Evolutionary conservation across 2,329 filamentous ascomycete species (phyloP).

Genomic region (Plenodomus biglobosus): DNA sequence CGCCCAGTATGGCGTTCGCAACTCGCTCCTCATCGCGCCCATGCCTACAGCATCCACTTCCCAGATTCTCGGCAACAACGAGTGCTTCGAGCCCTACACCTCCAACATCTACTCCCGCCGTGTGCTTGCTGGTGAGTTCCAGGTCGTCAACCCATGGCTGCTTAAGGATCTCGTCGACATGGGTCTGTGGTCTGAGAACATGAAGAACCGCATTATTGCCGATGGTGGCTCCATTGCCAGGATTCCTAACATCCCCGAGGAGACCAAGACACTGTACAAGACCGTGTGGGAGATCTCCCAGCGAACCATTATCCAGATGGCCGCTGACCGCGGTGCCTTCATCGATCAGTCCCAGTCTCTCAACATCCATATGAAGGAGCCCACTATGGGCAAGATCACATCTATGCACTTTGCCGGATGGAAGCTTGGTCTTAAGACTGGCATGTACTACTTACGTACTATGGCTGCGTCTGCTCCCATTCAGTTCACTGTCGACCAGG

Average conservation of each 20-base stretch:
- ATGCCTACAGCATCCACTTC: slow-evolving; percentile 98
- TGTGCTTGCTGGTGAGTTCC: slow-evolving; percentile 97
- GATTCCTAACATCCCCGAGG: slow-evolving; percentile 92
- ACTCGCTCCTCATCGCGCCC: slow-evolving; percentile 90
- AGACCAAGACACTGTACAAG: slow-evolving; percentile 98
- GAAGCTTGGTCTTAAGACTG: slow-evolving; percentile 99
- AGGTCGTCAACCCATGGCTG: slow-evolving; percentile 98
- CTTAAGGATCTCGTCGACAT: slow-evolving; percentile 97
- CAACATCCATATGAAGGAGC: slow-evolving; percentile 99
- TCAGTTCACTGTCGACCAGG: slow-evolving; percentile 98
- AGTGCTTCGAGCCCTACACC: slow-evolving; percentile 99
- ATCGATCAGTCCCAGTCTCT: slow-evolving; percentile 99
- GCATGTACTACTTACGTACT: slow-evolving; percentile 99
- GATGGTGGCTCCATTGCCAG: slow-evolving; percentile 95
- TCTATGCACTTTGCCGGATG: slow-evolving; percentile 99
- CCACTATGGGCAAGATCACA: slow-evolving; percentile 99
- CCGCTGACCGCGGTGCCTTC: slow-evolving; percentile 95
- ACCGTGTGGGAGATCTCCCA: slow-evolving; percentile 99
- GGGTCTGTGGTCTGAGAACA: slow-evolving; percentile 97
- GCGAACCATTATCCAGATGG: slow-evolving; percentile 94
- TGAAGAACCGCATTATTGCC: slow-evolving; percentile 99
- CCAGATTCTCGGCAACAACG: slow-evolving; percentile 98
- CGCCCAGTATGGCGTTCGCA: slow-evolving; percentile 88
- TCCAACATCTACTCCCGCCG: slow-evolving; percentile 99
- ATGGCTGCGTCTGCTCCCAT: slow-evolving; percentile 96